Evolutionary conservation across 2,329 filamentous ascomycete species (phyloP).

Genomic region (Aspergillus pseudotamarii): DNA sequence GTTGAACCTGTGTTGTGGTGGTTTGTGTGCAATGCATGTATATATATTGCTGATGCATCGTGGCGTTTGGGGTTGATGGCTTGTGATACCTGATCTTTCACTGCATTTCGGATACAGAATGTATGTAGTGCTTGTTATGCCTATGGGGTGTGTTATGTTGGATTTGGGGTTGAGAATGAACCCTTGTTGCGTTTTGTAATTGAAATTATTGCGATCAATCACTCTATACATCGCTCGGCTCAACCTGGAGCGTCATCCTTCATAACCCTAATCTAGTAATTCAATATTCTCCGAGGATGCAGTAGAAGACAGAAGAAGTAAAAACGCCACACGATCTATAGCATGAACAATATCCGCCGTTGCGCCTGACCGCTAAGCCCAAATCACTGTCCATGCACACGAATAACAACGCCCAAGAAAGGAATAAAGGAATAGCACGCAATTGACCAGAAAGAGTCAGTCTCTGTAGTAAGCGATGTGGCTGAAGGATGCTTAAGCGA

Average conservation of each 20-base stretch:
- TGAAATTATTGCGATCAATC: neutral
- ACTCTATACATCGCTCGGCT: neutral
- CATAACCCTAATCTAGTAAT: neutral
- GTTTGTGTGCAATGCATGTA: neutral
- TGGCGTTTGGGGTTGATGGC: constrained; percentile 1
- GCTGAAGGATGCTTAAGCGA: constrained; percentile 36
- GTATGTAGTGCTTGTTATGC: neutral
- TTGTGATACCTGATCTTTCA: constrained; percentile 6
- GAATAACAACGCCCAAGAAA: neutral
- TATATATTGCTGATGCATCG: neutral
- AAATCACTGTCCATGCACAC: constrained; percentile 7
- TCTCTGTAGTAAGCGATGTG: neutral
- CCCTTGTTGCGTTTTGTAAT: neutral
- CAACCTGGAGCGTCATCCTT: neutral
- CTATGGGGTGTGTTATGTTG: neutral
- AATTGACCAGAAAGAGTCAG: neutral
- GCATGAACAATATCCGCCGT: constrained; percentile 6
- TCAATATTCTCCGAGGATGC: neutral
- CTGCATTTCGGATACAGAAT: neutral
- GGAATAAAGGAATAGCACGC: neutral
- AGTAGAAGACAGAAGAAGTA: neutral
- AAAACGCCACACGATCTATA: constrained; percentile 13
- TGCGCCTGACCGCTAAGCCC: constrained; percentile 30
- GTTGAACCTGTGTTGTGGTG: neutral
- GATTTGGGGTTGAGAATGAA: neutral